Base-by-base conservation (phyloP, 2,329 filamentous ascomycete genomes). In the Ophidiomyces ophidiicola region DNA sequence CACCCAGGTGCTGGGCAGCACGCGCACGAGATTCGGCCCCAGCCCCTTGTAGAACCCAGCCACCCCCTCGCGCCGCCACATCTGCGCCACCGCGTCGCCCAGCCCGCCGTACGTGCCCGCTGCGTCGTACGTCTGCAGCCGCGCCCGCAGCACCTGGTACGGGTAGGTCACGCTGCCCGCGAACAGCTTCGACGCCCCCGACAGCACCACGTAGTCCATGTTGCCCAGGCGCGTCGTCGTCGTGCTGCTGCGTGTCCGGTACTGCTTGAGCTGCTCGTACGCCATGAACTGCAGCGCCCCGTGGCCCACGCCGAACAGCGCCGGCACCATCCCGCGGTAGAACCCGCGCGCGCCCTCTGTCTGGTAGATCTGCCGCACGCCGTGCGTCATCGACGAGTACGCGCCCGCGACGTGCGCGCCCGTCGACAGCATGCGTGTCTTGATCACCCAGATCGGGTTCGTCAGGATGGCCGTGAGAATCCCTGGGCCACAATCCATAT, bases 391-490 rank as follows among this genome's bases (percentile, higher is more conserved):
- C 48, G 75, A 80, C 11, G 74, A 71, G 61, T 98, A 98, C 1
- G 88, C 90, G 10, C 85, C 85, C 1, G 71, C 73, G 4, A 76
- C 71, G 39, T 74, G 69, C 35, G 75, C 74, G 48, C 90, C 83
- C 3, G 83, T 87, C 20, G 86, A 85, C 17, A 96, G 69, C 86
- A 98, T 96, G 46, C 90, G 81, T 6, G 88, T 96, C 68, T 96
- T 96, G 58, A 98, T 77, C 2, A 98, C 90, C 90, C 90, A 98
- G 51, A 98, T 79, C 2, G 90, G 90, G 57, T 96, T 96, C 20
- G 90, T 96, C 48, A 88, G 70, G 20, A 83, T 64, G 30, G 87
- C 81, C 1, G 86, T 93, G 28, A 83, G 60, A 12, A 80, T 68
- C 20, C 88, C 87, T 48, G 71, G 66, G 24, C n/a, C n/a, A n/a